A percentile compares a stretch with the other conserved stretches of the same genome.
These are phyloP conservation scores for Odontarrhena argentea DNA, from an alignment of 345 rosid species.

Conservation along the genomic window DNA sequence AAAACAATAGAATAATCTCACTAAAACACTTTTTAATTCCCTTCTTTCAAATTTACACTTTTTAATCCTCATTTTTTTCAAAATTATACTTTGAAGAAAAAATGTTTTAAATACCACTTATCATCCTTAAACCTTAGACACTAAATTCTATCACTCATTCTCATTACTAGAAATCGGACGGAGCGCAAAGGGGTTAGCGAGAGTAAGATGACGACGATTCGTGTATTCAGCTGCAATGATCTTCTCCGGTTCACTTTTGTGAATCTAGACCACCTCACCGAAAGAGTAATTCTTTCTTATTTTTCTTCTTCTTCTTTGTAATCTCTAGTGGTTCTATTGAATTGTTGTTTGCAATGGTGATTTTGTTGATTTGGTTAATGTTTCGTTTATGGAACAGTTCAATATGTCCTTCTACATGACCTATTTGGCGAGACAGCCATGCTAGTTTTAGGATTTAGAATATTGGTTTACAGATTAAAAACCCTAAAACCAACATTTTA, in stretches of 20 bases:
- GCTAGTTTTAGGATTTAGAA: conserved; percentile 66
- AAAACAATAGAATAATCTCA: no score
- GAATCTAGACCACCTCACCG: conserved; percentile 92
- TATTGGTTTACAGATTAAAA: no score
- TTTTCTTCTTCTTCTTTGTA: not conserved
- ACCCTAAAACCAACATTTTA: no score
- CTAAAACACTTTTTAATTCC: no score
- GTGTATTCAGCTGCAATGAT: conserved; percentile 90
- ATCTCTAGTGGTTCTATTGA: not conserved
- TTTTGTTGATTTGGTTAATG: conserved; percentile 3
- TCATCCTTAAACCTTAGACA: no score
- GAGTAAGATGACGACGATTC: conserved; percentile 77
- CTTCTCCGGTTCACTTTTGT: conserved; percentile 85
- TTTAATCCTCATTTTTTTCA: no score
- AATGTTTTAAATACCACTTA: no score
- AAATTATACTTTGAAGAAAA: no score
- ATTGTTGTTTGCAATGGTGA: conserved; percentile 6
- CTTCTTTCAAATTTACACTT: no score
- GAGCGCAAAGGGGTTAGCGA: conserved; percentile 26
- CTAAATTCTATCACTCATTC: no score
- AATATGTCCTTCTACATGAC: conserved; percentile 98
- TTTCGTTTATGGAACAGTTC: conserved; percentile 54
- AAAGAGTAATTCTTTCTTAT: conserved; percentile 54
- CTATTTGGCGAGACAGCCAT: conserved; percentile 94
- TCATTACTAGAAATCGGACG: not conserved